Conservation (phyloP, 2,329 filamentous ascomycete genomes). For the Aureobasidium pullulans region DNA sequence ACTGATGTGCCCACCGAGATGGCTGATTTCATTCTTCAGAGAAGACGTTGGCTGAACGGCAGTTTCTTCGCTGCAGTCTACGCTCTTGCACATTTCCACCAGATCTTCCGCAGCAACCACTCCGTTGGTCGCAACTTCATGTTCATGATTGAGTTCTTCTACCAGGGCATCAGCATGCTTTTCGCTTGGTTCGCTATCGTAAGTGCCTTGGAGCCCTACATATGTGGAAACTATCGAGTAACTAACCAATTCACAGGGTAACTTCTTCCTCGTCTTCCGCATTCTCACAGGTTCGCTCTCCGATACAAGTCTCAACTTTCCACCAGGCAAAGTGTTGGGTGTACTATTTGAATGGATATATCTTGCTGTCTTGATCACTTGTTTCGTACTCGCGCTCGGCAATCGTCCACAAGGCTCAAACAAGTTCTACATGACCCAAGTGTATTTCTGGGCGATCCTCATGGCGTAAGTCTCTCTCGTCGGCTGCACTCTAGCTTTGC, state of each 20-base stretch:
- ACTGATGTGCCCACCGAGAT: constrained; percentile 94
- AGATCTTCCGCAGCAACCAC: constrained; percentile 91
- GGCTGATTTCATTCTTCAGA: constrained; percentile 89
- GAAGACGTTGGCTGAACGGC: constrained; percentile 94
- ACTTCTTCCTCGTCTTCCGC: constrained; percentile 98
- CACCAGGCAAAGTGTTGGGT: constrained; percentile 69
- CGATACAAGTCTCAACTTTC: constrained; percentile 60
- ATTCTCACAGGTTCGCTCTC: constrained; percentile 87
- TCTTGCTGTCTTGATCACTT: constrained; percentile 81
- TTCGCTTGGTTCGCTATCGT: constrained; percentile 97
- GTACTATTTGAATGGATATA: constrained; percentile 96
- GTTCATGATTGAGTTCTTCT: constrained; percentile 87
- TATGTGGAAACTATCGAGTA: neutral
- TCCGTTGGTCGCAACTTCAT: constrained; percentile 78
- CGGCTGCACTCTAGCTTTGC: neutral
- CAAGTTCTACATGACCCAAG: constrained; percentile 90
- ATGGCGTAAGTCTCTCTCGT: constrained; percentile 62
- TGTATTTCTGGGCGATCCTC: constrained; percentile 95
- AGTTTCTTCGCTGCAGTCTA: constrained; percentile 98
- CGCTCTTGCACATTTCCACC: constrained; percentile 87
- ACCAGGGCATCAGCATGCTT: constrained; percentile 93
- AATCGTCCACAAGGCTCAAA: constrained; percentile 93
- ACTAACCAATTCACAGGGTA: constrained; percentile 47
- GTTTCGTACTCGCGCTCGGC: constrained; percentile 88
- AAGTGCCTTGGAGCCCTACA: constrained; percentile 22